Base-by-base conservation (phyloP, 257 asterid species). In the Lantana camara region DNA sequence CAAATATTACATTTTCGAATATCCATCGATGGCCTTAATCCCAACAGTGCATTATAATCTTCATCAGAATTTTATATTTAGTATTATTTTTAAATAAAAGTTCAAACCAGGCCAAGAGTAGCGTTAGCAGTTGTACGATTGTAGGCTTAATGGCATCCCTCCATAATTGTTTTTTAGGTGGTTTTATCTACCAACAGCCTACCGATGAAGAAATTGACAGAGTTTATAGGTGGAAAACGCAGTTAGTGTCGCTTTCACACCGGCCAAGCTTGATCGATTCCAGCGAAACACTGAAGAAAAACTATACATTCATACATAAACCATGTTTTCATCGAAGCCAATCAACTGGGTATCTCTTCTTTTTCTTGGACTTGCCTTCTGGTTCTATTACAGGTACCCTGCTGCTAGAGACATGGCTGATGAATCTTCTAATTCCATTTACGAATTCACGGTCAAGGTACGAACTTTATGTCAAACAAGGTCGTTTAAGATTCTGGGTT, bases 371-470 rank as follows among this genome's bases (percentile, higher is more conserved):
- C 55, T 84, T 50, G 85, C 88, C 21, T 55, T 64, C 46, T 77
- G 58, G 76, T 37, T 73, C 4, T 71, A 73, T 47, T 70, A 63
- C 72, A 73, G 54, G 8, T 46, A 54, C 50, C 75, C 69, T 15
- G 19, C 8, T 66, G 55, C 58, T 7, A 46, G 45, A 8, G 64
- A 70, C 70, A 49, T 32, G 24, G 58, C 17, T 4, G 34, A 63
- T n/a, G 47, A 67, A n/a, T 67, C 73, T 64, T 30, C 69, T 20
- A 69, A 62, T 38, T 73, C 91, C 17, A 40, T 89, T 58, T 76
- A 77, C 74, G 91, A 84, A 8, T 79, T 84, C 69, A 80, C 86
- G 51, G 95, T 86, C 16, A 82, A 86, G 93, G 96, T 84, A 67
- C 14, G 1, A 12, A 1, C 24, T 6, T 20, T 11, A 5, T 17